These are phyloP conservation scores for Zopfia rhizophila DNA, from an alignment of 2,329 filamentous ascomycete species.

Conservation along the genomic window DNA sequence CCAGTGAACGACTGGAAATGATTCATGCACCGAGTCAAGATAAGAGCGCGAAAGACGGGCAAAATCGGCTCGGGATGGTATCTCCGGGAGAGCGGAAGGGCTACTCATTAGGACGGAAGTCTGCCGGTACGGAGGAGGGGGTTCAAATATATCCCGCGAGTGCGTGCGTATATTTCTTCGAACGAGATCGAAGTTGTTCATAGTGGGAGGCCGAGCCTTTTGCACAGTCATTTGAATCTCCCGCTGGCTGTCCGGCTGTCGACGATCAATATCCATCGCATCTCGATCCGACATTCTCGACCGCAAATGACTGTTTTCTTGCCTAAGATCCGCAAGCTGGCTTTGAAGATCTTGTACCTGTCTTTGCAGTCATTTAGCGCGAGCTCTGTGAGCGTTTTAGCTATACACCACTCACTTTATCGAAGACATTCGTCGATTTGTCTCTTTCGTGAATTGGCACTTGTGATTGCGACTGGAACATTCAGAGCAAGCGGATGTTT, in stretches of 20 bases:
- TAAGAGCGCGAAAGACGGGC: slow-evolving; percentile 82
- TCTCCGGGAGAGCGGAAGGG: slow-evolving; percentile 65
- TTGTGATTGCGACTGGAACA: slow-evolving; percentile 96
- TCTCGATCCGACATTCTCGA: slow-evolving; percentile 67
- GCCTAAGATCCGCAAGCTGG: slow-evolving; percentile 81
- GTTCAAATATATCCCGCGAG: slow-evolving; percentile 82
- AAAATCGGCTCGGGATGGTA: slow-evolving; percentile 76
- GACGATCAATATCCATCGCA: slow-evolving; percentile 58
- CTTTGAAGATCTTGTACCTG: slow-evolving; percentile 97
- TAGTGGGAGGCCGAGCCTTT: slow-evolving; percentile 68
- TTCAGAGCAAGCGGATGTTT: slow-evolving; percentile 95
- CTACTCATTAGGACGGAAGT: slow-evolving; percentile 56
- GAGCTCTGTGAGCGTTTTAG: neutral
- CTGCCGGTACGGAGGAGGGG: slow-evolving; percentile 74
- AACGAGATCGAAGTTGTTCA: slow-evolving; percentile 76
- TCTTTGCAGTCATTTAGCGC: slow-evolving; percentile 48
- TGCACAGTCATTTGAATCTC: slow-evolving; percentile 39
- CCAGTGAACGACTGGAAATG: slow-evolving; percentile 90
- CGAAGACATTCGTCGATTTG: slow-evolving; percentile 97
- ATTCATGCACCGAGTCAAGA: slow-evolving; percentile 78
- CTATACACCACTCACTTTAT: slow-evolving; percentile 73
- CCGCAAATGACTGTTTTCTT: slow-evolving; percentile 80
- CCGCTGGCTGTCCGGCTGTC: slow-evolving; percentile 51
- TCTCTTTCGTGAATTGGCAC: slow-evolving; percentile 99
- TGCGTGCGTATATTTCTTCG: slow-evolving; percentile 77